Evolutionary conservation across 1,139 yeast genomes (phyloP).

Genomic region (Geotrichum aggregatum): DNA sequence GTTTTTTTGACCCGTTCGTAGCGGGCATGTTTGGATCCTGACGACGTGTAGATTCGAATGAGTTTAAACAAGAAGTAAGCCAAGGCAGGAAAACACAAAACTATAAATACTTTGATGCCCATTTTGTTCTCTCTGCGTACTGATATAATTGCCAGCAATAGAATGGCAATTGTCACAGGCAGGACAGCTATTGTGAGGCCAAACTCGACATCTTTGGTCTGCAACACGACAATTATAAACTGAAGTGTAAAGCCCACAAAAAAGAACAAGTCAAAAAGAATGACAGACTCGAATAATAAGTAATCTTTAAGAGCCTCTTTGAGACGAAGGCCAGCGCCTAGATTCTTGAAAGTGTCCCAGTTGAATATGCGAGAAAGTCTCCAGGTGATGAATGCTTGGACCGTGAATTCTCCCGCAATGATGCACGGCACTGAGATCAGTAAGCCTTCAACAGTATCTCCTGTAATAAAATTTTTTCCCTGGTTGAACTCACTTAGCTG

Average conservation of each 20-base stretch:
- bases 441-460: constrained; percentile 31
- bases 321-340: constrained; percentile 49
- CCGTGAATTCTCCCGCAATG: constrained; percentile 42
- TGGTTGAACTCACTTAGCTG: constrained; percentile 21
- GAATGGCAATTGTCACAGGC: constrained; percentile 46
- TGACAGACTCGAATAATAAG: constrained; percentile 40
- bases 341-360: constrained; percentile 50
- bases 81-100: constrained; percentile 44
- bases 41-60: constrained; percentile 48
- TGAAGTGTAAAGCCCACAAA: constrained; percentile 54
- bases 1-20: constrained; percentile 51
- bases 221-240: constrained; percentile 49
- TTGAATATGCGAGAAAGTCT: constrained; percentile 45
- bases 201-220: constrained; percentile 46
- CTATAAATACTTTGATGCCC: constrained; percentile 38
- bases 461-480: constrained; percentile 4
- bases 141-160: constrained; percentile 43
- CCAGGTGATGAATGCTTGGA: constrained; percentile 40
- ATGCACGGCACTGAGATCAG: constrained; percentile 49
- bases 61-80: constrained; percentile 52
- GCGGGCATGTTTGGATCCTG: constrained; percentile 37
- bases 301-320: constrained; percentile 44
- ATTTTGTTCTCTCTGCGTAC: constrained; percentile 41
- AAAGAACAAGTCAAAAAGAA: constrained; percentile 49
- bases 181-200: constrained; percentile 49